Percentiles rank a stretch among this genome's conserved stretches.
Conservation (phyloP, 2,329 filamentous ascomycete genomes). For the Lecanicillium sp. region DNA sequence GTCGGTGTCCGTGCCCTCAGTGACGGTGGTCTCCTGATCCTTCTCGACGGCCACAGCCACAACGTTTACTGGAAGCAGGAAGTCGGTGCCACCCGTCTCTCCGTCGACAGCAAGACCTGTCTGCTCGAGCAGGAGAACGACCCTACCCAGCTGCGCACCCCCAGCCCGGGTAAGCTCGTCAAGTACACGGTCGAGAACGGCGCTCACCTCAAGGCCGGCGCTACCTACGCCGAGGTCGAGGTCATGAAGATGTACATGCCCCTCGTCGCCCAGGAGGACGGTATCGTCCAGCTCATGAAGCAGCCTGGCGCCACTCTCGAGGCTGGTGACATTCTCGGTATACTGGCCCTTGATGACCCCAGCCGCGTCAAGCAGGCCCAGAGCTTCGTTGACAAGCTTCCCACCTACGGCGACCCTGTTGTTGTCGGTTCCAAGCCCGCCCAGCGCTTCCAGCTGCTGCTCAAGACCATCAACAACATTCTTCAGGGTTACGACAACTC, state of each 20-base stretch:
- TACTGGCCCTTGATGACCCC: conserved; percentile 89
- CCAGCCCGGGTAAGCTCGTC: conserved; percentile 94
- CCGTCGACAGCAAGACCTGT: conserved; percentile 97
- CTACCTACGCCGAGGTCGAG: conserved; percentile 94
- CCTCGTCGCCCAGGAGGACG: conserved; percentile 87
- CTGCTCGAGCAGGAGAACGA: conserved; percentile 98
- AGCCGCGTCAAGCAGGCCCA: conserved; percentile 94
- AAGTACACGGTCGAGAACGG: conserved; percentile 97
- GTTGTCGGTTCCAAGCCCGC: conserved; percentile 87
- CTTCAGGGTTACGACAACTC: conserved; percentile 94
- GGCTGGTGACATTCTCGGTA: conserved; percentile 97
- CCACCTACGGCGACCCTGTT: conserved; percentile 77
- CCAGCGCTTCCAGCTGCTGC: conserved; percentile 74
- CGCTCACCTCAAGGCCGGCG: conserved; percentile 83
- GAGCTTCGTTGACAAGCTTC: conserved; percentile 86
- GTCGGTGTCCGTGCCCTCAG: conserved; percentile 89
- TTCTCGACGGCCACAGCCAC: conserved; percentile 89
- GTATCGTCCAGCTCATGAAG: conserved; percentile 97
- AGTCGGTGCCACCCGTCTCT: conserved; percentile 88
- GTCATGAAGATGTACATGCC: conserved; percentile 99
- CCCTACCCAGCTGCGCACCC: conserved; percentile 90
- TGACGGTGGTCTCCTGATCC: conserved; percentile 86
- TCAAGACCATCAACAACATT: conserved; percentile 78
- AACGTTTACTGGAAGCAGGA: conserved; percentile 99
- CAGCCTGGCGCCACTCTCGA: conserved; percentile 97